Evolutionary conservation across 106 monocot genomes (phyloP).

Genomic region (Allium fistulosum): DNA sequence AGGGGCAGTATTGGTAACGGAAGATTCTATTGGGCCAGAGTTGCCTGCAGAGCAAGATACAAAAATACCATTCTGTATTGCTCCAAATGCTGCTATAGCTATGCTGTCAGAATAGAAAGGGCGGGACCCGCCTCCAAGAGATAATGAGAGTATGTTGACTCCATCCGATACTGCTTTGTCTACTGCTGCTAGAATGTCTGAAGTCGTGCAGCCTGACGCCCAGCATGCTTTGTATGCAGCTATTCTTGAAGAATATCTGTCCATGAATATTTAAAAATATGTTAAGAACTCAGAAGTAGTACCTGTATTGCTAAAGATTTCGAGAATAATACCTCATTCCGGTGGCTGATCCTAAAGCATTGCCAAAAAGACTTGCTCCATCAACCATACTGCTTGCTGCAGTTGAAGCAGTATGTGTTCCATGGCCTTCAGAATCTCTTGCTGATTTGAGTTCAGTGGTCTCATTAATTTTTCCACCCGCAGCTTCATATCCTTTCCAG

Average conservation of each 20-base stretch:
- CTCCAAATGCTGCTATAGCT: slow-evolving; percentile 58
- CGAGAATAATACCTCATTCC: slow-evolving; percentile 25
- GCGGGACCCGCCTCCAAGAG: slow-evolving; percentile 54
- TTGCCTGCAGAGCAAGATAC: slow-evolving; percentile 88
- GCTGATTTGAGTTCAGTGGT: slow-evolving; percentile 23
- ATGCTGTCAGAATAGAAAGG: slow-evolving; percentile 67
- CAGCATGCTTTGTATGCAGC: slow-evolving; percentile 38
- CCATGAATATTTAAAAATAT: too few species aligned
- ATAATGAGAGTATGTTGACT: slow-evolving; percentile 83
- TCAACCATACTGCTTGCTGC: slow-evolving; percentile 18
- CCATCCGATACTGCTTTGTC: slow-evolving; percentile 73
- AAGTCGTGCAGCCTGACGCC: slow-evolving; percentile 66
- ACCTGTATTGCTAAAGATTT: too few species aligned
- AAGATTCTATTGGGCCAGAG: slow-evolving; percentile 23
- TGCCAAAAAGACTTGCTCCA: slow-evolving; percentile 23
- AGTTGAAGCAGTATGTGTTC: slow-evolving; percentile 41
- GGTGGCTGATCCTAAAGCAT: slow-evolving; percentile 10
- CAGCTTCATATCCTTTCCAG: slow-evolving; percentile 67
- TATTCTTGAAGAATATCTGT: slow-evolving; percentile 1
- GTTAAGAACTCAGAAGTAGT: too few species aligned
- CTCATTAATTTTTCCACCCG: slow-evolving; percentile 20
- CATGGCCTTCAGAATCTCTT: slow-evolving; percentile 36
- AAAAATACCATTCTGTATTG: slow-evolving; percentile 78
- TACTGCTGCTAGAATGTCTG: slow-evolving; percentile 76
- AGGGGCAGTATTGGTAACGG: slow-evolving; percentile 29